These are phyloP conservation scores for Geotrichum citri-aurantii DNA, from an alignment of 1,139 yeast species.

Conservation along the genomic window DNA sequence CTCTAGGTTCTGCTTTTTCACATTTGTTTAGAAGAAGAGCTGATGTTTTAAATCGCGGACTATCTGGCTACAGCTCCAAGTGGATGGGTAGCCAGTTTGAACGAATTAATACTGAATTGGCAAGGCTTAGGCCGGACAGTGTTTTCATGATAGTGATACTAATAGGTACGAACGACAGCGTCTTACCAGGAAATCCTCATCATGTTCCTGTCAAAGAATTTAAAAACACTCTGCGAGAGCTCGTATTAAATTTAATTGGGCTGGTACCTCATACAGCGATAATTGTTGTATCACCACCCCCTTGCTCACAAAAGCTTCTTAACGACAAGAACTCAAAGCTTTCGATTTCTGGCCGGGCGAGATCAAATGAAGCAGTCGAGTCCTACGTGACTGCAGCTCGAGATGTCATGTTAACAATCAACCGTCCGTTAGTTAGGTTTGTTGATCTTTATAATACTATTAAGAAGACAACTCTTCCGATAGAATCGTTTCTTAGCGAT, in stretches of 20 bases:
- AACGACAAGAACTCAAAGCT: slow-evolving; percentile 12
- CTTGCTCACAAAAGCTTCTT: slow-evolving; percentile 14
- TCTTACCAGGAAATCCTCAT: slow-evolving; percentile 22
- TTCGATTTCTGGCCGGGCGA: slow-evolving; percentile 16
- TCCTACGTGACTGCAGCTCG: slow-evolving; percentile 10
- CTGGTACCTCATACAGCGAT: slow-evolving; percentile 6
- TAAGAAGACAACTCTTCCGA: background rate
- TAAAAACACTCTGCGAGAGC: slow-evolving; percentile 3
- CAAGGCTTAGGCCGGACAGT: background rate
- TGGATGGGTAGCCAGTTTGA: slow-evolving; percentile 16
- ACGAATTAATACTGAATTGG: slow-evolving; percentile 8
- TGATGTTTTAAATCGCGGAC: slow-evolving; percentile 17
- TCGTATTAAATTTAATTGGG: background rate
- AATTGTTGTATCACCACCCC: slow-evolving; percentile 18
- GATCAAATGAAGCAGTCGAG: slow-evolving; percentile 12
- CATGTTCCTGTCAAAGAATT: slow-evolving; percentile 18
- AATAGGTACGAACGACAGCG: slow-evolving; percentile 21
- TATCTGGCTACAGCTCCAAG: slow-evolving; percentile 18
- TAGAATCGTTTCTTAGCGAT: slow-evolving; percentile 16
- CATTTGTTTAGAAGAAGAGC: slow-evolving; percentile 17
- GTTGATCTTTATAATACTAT: slow-evolving; percentile 9
- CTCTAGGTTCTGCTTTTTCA: slow-evolving; percentile 15
- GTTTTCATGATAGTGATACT: slow-evolving; percentile 15
- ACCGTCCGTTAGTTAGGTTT: slow-evolving; percentile 1
- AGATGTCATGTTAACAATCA: background rate